Percentiles rank a stretch among this genome's conserved stretches.
phyloP scores from a whole-genome alignment of 2,329 filamentous ascomycete genomes.

The Aspergillus unguis region DNA sequence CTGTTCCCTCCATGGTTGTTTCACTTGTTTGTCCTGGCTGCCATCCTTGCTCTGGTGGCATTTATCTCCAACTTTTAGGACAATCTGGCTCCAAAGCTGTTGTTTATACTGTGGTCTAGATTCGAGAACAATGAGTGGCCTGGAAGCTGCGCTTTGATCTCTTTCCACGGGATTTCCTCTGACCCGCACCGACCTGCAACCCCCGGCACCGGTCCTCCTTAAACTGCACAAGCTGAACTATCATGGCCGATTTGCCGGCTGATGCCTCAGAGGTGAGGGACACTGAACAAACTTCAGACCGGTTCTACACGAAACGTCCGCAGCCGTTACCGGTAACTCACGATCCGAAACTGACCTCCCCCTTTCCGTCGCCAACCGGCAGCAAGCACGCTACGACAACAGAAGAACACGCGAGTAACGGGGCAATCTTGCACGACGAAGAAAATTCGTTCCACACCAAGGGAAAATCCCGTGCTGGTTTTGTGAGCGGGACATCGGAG shows the following conservation, averaged over 20 bases:
- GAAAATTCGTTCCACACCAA: slow-evolving; percentile 10
- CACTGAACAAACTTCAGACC: slow-evolving; percentile 17
- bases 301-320: slow-evolving; percentile 19
- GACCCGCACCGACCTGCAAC: slow-evolving; percentile 5
- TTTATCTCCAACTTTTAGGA: slow-evolving; percentile 1
- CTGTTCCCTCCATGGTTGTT: slow-evolving; percentile 1
- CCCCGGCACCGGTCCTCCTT: not conserved
- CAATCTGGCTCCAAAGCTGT: not conserved
- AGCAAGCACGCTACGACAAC: slow-evolving; percentile 18
- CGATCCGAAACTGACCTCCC: slow-evolving; percentile 24
- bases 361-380: slow-evolving; percentile 29
- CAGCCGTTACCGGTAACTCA: slow-evolving; percentile 21
- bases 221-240: slow-evolving; percentile 6
- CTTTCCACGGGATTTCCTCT: slow-evolving; percentile 1
- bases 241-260: slow-evolving; percentile 24
- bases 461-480: slow-evolving; percentile 10
- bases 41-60: slow-evolving; percentile 10
- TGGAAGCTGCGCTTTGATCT: not conserved
- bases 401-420: slow-evolving; percentile 15
- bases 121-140: not conserved
- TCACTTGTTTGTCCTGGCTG: slow-evolving; percentile 14
- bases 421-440: slow-evolving; percentile 15
- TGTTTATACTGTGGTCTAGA: not conserved
- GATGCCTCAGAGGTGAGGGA: slow-evolving; percentile 20
- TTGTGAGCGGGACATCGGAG: slow-evolving; percentile 9